Base-by-base conservation (phyloP, 208 protist genomes). In the Endotrypanum monterogeii region DNA sequence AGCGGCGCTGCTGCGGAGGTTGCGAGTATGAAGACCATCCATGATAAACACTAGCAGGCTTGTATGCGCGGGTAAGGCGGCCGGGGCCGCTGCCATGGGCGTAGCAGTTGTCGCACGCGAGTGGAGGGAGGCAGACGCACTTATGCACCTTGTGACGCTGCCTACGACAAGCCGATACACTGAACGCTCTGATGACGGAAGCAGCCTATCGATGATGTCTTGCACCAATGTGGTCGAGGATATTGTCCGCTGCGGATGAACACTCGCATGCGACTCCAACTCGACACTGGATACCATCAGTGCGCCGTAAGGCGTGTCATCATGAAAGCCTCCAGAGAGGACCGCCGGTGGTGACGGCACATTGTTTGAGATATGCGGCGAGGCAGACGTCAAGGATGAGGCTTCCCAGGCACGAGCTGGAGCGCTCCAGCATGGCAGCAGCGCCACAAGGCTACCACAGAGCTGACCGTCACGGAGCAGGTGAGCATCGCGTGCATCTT, bases 111-210 rank as follows among this genome's bases (percentile, higher is more conserved):
- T 37, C 2, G 16, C 39, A 9, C 30, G 11, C 25, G 50, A 35
- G 6, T 23, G 23, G 25, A 25, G 18, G 63, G 41, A 28, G 55
- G 37, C 30, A n/a, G 56, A 2, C 3, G 67, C 7, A 35, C 55
- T 16, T 9, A 80, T 25, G 20, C 28, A 55, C 23, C 48, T 28
- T 1, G 54, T 44, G 1, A 56, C 63, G 6, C 18, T 11, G 11
- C 76, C 76, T 30, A 80, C 20, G 23, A 44, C 35, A 28, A 80
- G 61, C 50, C 67, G 54, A 48, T 73, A 80, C 54, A 80, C 76
- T 12, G 51, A 0, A 18, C 76, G 70, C 55, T 67, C 63, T 37
- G 70, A 30, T 12, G 76, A 55, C 1, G 76, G 71, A 55, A 80
- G 63, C 3, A 80, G 76, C 55, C 72, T 50, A 51, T 57, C 55